These are phyloP conservation scores for Iberis pinnata DNA, from an alignment of 345 rosid genomes.

Conservation along the genomic window DNA sequence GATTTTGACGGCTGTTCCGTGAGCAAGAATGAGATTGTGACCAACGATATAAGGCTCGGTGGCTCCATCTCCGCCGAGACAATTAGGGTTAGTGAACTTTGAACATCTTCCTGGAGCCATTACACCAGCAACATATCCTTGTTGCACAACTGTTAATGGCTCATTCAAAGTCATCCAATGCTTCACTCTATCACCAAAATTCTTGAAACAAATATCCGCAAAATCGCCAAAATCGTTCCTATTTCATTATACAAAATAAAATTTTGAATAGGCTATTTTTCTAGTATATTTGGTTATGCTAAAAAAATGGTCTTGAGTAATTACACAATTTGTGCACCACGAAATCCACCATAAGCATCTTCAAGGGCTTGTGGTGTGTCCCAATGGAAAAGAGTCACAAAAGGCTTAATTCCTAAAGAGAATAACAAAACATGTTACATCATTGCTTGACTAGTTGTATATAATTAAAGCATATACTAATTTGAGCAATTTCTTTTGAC, in stretches of 20 bases:
- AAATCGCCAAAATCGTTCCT: constrained; percentile 41
- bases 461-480: too few relatives aligned
- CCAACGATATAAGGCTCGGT: constrained; percentile 35
- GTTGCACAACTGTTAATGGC: constrained; percentile 31
- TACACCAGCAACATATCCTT: constrained; percentile 20
- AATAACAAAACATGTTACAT: too few relatives aligned
- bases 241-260: neutral
- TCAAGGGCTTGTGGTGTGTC: constrained; percentile 45
- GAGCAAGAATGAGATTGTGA: constrained; percentile 36
- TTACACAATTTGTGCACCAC: constrained; percentile 35
- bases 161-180: constrained; percentile 47
- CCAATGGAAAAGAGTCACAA: constrained; percentile 38
- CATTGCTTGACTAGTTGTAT: too few relatives aligned
- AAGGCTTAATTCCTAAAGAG: constrained; percentile 36
- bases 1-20: constrained; percentile 33
- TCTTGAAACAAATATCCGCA: constrained; percentile 40
- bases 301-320: constrained; percentile 1
- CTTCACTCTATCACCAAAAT: constrained; percentile 43
- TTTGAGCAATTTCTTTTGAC: too few relatives aligned
- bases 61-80: constrained; percentile 25
- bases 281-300: too few relatives aligned
- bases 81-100: constrained; percentile 29
- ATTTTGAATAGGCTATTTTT: neutral
- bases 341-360: constrained; percentile 46
- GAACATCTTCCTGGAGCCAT: constrained; percentile 38